Base-by-base conservation (phyloP, 495 filamentous ascomycete species). In the Opeltia flavorubescens region DNA sequence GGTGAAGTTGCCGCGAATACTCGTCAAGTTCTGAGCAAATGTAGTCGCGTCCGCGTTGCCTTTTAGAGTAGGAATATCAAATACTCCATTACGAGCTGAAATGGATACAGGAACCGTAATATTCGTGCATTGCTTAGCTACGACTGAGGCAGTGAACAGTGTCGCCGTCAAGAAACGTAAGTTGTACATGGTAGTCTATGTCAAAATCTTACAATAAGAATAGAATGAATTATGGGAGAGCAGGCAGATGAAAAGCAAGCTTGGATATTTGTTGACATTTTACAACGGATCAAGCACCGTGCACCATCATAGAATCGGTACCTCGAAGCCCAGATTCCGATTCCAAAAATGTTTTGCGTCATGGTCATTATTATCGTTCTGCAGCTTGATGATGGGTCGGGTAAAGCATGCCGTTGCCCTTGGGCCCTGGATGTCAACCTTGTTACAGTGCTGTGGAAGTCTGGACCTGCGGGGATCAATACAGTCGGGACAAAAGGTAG, bases 31-130 rank as follows among this genome's bases (percentile, higher is more conserved):
- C 31, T 64, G 54, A 7, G 51, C 39, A 41, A 69, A 66, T 4
- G 59, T 56, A 23, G 64, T 65, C 9, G 59, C 62, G 26, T 70
- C 67, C 5, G 62, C 47, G 49, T 69, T 66, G 11, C 50, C 59
- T 35, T 57, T 31, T 3, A 59, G 60, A 3, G 51, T 58, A 18
- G 53, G 42, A 25, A 64, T 45, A 15, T 64, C 55, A 50, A 68
- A 69, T 27, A 65, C 48, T 23, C 48, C 67, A 25, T 61, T 62
- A 11, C 65, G 51, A 4, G 67, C 59, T 9, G 56, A 57, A 23
- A 67, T 55, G 6, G 51, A 27, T 17, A 70, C 52, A 3, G 58
- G 57, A 17, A 70, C 55, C 8, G 64, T 65, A 13, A 60, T 41
- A 45, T 70, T 65, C 18, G 51, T 48, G 49, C 67, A 70, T 30